Conservation (phyloP, 2,329 filamentous ascomycete genomes). For the Xylaria sp. region DNA sequence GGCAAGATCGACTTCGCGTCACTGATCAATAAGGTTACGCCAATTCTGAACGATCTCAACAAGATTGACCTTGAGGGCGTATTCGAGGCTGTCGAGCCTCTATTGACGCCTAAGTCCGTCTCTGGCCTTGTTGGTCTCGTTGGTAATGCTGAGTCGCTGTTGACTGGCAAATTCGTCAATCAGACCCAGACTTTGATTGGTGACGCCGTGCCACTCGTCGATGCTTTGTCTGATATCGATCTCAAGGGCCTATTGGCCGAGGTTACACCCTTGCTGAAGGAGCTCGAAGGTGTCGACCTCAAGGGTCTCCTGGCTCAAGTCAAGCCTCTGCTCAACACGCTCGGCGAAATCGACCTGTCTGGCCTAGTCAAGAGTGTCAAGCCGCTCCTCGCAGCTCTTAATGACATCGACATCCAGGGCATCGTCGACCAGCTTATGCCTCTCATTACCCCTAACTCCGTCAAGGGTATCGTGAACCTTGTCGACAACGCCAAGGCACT, state of each 20-base stretch:
- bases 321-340: constrained; percentile 51
- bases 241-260: constrained; percentile 48
- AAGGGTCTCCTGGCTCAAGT: constrained; percentile 50
- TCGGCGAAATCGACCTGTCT: constrained; percentile 29
- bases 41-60: constrained; percentile 49
- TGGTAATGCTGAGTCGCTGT: constrained; percentile 53
- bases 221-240: constrained; percentile 45
- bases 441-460: constrained; percentile 54
- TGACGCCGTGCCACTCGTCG: constrained; percentile 54
- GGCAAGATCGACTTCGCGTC: constrained; percentile 49
- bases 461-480: constrained; percentile 53
- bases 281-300: constrained; percentile 49
- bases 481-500: constrained; percentile 55
- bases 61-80: constrained; percentile 51
- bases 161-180: constrained; percentile 55
- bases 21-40: constrained; percentile 47
- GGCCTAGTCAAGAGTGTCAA: constrained; percentile 44
- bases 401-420: constrained; percentile 54
- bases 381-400: constrained; percentile 53
- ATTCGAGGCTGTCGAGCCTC: constrained; percentile 50
- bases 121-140: constrained; percentile 53
- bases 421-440: constrained; percentile 53
- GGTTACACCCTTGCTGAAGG: constrained; percentile 41
- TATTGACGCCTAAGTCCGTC: constrained; percentile 51
- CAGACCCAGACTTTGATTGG: constrained; percentile 53